Percentiles rank a stretch among this genome's conserved stretches.
Evolutionary conservation across 1,284 basidiomycete species (phyloP).

Genomic region (Trichosporon sp.): DNA sequence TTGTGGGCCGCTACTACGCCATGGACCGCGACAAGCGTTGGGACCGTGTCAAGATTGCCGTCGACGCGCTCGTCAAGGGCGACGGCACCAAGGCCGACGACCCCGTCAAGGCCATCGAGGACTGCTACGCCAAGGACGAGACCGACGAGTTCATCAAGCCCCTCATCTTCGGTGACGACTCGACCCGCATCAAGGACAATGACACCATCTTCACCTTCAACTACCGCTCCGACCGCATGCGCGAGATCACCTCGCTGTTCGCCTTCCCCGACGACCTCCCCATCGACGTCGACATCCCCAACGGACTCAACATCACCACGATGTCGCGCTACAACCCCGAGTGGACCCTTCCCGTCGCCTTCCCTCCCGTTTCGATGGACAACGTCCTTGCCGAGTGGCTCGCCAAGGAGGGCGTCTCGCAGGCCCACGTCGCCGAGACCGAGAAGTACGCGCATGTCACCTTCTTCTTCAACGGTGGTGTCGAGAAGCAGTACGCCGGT

Average conservation of each 20-base stretch:
- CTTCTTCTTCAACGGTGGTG: conserved; percentile 94
- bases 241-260: conserved; percentile 78
- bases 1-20: conserved; percentile 86
- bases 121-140: conserved; percentile 74
- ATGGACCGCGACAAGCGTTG: conserved; percentile 96
- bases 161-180: conserved; percentile 77
- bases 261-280: conserved; percentile 74
- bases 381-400: conserved; percentile 91
- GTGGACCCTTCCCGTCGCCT: conserved; percentile 81
- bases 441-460: conserved; percentile 95
- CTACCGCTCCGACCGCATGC: conserved; percentile 91
- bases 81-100: conserved; percentile 68
- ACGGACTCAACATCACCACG: conserved; percentile 78
- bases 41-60: conserved; percentile 84
- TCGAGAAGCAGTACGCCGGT: conserved; percentile 82
- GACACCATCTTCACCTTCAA: conserved; percentile 93
- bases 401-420: conserved; percentile 72
- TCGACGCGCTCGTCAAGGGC: conserved; percentile 77
- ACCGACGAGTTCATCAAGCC: conserved; percentile 94
- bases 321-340: conserved; percentile 91
- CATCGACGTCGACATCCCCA: conserved; percentile 78
- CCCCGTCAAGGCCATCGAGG: conserved; percentile 68
- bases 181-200: conserved; percentile 71
- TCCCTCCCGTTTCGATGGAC: conserved; percentile 85
- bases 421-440: conserved; percentile 85